phyloP scores from a whole-genome alignment of 495 filamentous ascomycete genomes.

The Aspergillus indologenus region DNA sequence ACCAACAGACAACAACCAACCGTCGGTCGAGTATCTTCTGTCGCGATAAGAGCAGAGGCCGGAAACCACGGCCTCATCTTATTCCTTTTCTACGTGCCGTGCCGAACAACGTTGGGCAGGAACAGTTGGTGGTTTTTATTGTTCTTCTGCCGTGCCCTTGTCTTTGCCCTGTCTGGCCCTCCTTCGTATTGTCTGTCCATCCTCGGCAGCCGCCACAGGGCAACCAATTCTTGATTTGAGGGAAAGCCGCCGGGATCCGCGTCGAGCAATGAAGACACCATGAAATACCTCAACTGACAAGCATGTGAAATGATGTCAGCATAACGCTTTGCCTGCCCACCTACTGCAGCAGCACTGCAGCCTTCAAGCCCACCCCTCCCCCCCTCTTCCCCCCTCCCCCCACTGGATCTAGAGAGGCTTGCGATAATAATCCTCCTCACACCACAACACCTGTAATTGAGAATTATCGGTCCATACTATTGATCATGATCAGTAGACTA shows the following conservation, averaged over 20 bases:
- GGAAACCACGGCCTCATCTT: background rate
- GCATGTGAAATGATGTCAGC: slow-evolving; percentile 18
- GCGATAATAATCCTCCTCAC: background rate
- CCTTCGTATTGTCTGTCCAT: background rate
- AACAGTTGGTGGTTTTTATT: background rate
- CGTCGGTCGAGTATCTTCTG: no score
- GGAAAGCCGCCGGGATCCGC: background rate
- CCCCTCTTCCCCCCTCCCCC: background rate
- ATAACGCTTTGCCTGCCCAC: background rate
- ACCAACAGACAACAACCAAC: no score
- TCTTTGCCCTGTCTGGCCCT: background rate
- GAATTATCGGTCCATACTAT: no score
- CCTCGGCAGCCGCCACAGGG: background rate
- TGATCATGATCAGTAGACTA: no score
- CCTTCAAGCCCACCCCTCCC: no score
- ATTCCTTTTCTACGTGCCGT: background rate
- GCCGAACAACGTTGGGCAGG: background rate
- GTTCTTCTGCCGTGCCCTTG: background rate
- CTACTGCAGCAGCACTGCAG: no score
- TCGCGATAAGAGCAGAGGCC: background rate
- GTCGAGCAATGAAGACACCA: background rate
- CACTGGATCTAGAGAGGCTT: background rate
- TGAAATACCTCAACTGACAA: background rate
- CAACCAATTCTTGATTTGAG: background rate
- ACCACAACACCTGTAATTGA: slow-evolving; percentile 2